Base-by-base conservation (phyloP, 1,284 basidiomycete genomes). In the Cutaneotrichosporon sp. region DNA sequence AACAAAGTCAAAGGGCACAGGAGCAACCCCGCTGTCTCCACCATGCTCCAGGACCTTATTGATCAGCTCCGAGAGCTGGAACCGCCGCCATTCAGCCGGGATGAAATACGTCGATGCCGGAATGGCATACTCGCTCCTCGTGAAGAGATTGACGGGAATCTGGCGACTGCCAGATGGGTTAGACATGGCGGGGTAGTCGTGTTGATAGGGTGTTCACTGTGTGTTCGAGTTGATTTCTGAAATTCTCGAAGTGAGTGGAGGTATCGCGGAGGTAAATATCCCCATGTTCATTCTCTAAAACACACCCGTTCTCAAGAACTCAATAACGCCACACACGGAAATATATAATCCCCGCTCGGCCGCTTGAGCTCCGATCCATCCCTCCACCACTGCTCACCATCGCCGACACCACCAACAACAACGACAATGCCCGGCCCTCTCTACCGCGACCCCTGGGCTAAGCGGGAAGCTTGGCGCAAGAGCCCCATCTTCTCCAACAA, bases 1-100 rank as follows among this genome's bases (percentile, higher is more conserved):
- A 56, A 99, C 82, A 80, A 98, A 99, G 80, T 99, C 96, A 74
- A 98, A 98, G 0, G 95, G 96, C 1, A 97, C 84, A 0, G 91
- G 87, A 58, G 86, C 85, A n/a, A 68, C 60, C 1, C 74, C 73
- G 46, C 65, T 58, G 30, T 72, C 73, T 11, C 66, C 42, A 11
- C 65, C 66, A 13, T 92, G 85, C 0, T 86, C 85, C 18, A 99
- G 84, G 1, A 96, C 91, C 76, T 97, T 96, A 83, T 99, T 99
- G 70, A 99, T 89, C 56, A 98, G 88, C 69, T 97, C 94, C 0
- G 95, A 98, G n/a, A 99, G 89, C 76, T 98, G 96, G 77, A 91
- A 97, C 18, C 95, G 88, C 63, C 86, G 87, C 95, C 95, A 99
- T 78, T 87, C 84, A 1, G 88, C 83, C 0, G 96, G 96, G 30